Base-by-base conservation (phyloP, 306 rosid species). In the Gastrolobium bilobum region DNA sequence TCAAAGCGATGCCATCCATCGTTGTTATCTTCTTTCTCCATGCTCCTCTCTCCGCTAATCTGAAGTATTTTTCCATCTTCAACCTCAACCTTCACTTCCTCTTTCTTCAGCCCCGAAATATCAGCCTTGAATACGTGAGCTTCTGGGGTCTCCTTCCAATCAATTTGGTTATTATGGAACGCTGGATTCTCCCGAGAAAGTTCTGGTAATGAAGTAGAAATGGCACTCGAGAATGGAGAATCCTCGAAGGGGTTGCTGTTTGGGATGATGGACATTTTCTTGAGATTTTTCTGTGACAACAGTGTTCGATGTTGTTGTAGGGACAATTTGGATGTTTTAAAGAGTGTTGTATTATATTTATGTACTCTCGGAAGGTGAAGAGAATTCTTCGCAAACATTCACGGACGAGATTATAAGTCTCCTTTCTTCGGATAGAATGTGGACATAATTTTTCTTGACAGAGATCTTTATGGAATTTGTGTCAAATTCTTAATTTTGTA, bases 11-110 rank as follows among this genome's bases (percentile, higher is more conserved):
- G 84, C 10, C 6, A 2, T 0, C 9, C 59, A 2, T 51, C 65
- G 10, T 10, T 75, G 7, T 30, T 8, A 0, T 61, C 82, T 51
- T 79, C 65, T 10, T 20, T 84, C 48, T 54, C 57, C 4, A 75
- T 2, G 4, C 4, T 84, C 46, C 84, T 75, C 30, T 75, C 79
- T 34, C 84, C 84, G 5, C 79, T 61, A n/a, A 84, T 80, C 68
- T 84, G 88, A 80, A 84, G 85, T 1, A 76, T 71, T 20, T 76
- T 68, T 0, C 81, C 84, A 26, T 76, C 77, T 50, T 77, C 83
- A 4, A 84, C 59, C 13, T 84, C 80, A 4, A 84, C 54, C 54
- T 76, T 76, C 68, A 76, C 42, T 14, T 80, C 88, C 46, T 84
- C 83, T 3, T 43, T 71, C 6, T 29, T 84, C 35, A 80, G 14